phyloP scores from a whole-genome alignment of 1,284 basidiomycete species.

The Abortiporus biennis region DNA sequence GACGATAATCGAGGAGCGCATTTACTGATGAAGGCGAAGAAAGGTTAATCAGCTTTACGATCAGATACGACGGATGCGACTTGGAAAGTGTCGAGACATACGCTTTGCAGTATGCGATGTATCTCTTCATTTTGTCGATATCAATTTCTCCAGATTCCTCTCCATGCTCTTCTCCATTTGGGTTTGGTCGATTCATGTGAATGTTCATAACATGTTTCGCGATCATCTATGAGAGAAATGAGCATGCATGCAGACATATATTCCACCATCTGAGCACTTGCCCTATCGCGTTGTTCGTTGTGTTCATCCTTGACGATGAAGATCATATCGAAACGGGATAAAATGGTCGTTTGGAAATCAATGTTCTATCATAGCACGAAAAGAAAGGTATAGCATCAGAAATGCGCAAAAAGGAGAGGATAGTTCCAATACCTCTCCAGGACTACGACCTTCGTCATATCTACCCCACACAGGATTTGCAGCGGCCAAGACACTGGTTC shows the following conservation, averaged over 20 bases:
- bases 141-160: constrained; percentile 89
- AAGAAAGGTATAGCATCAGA: too few relatives aligned
- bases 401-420: not conserved
- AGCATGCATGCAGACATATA: constrained; percentile 2
- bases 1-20: constrained; percentile 92
- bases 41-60: constrained; percentile 5
- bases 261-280: constrained; percentile 26
- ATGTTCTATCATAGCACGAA: constrained; percentile 85
- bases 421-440: constrained; percentile 75
- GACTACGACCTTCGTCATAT: constrained; percentile 96
- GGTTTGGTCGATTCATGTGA: constrained; percentile 88
- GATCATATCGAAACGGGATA: constrained; percentile 99
- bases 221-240: constrained; percentile 63
- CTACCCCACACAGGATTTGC: constrained; percentile 99
- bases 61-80: constrained; percentile 1
- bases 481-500: constrained; percentile 95
- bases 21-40: constrained; percentile 48
- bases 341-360: constrained; percentile 97
- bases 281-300: constrained; percentile 89
- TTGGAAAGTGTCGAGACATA: too few relatives aligned
- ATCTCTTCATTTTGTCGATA: constrained; percentile 98
- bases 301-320: constrained; percentile 99
- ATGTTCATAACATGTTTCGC: constrained; percentile 99
- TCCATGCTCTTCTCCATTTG: constrained; percentile 51
- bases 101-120: constrained; percentile 95